These are phyloP conservation scores for Puccinia novopanici DNA, from an alignment of 1,284 basidiomycete genomes.

Conservation along the genomic window DNA sequence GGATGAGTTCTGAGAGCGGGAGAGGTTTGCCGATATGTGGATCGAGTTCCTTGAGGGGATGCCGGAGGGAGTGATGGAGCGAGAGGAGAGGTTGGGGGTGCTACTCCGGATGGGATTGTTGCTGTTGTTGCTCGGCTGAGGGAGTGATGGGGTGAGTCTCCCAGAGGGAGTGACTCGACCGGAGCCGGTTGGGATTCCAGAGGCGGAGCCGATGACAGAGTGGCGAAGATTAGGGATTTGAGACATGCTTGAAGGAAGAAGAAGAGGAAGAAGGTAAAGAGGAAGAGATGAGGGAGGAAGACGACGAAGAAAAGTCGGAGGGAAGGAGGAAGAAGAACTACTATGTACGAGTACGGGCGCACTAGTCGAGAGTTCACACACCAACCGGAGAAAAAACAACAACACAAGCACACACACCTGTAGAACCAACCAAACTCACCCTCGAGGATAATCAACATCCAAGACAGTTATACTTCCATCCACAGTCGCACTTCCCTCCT, in stretches of 20 bases:
- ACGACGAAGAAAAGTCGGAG: too few species aligned
- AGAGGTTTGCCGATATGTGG: neutral
- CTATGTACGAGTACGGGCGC: too few species aligned
- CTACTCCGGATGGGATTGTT: neutral
- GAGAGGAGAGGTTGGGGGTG: neutral
- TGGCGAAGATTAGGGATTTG: conserved; percentile 4
- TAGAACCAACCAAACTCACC: too few species aligned
- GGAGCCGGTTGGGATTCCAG: neutral
- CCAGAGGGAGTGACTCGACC: conserved; percentile 1
- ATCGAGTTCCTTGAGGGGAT: neutral
- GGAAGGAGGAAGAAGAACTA: too few species aligned
- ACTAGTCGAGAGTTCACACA: too few species aligned
- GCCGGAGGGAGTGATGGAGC: neutral
- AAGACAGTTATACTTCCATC: too few species aligned
- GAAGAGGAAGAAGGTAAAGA: too few species aligned
- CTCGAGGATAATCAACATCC: too few species aligned
- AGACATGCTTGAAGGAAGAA: neutral
- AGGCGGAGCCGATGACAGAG: neutral
- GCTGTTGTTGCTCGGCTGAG: neutral
- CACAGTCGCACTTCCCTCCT: too few species aligned
- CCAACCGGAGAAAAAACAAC: too few species aligned
- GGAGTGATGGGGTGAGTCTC: neutral
- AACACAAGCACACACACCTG: too few species aligned
- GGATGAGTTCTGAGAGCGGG: neutral
- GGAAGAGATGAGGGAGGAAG: too few species aligned